Base-by-base conservation (phyloP, 257 asterid genomes). In the Solanum okadae region DNA sequence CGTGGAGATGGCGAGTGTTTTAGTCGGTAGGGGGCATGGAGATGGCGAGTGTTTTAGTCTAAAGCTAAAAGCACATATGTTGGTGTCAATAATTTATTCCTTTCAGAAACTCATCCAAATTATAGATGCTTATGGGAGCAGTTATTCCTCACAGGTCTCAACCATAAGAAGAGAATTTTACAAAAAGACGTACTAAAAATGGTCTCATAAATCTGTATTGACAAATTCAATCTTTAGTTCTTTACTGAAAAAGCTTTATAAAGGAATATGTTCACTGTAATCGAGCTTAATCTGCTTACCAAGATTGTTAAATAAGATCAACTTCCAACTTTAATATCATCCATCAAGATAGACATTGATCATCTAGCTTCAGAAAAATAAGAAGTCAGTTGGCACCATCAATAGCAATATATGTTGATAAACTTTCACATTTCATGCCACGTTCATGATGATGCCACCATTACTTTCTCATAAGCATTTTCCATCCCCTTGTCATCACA, bases 401-500 rank as follows among this genome's bases (percentile, higher is more conserved):
- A 77, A 40, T 40, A 40, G 35, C 84, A 46, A 44, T 29, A 46
- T 29, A 22, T 81, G 33, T 81, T 46, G 27, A 27, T 81, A 25
- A 79, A 59, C 87, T 59, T 33, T 70, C 56, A 38, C 33, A 84
- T 23, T 23, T 81, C 86, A 81, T 46, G 68, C 27, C 68, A 46
- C 10, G 27, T 44, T 81, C 87, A 67, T 15, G 89, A 49, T 33
- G 84, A 31, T 71, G 76, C 87, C 44, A n/a, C 29, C 87, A 88
- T 86, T 52, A 34, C 40, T 23, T 77, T 56, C 31, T 76, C 61
- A 85, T 88, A 84, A 76, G 86, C 90, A 87, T 88, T 88, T 86
- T 83, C 88, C 40, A 85, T 42, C 82, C 77, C 88, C 67, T 88
- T 88, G 73, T 89, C 90, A 56, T 87, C 91, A 90, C 86, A 67